Conservation (phyloP, 2,329 filamentous ascomycete species). For the Trichoderma endophyticum region DNA sequence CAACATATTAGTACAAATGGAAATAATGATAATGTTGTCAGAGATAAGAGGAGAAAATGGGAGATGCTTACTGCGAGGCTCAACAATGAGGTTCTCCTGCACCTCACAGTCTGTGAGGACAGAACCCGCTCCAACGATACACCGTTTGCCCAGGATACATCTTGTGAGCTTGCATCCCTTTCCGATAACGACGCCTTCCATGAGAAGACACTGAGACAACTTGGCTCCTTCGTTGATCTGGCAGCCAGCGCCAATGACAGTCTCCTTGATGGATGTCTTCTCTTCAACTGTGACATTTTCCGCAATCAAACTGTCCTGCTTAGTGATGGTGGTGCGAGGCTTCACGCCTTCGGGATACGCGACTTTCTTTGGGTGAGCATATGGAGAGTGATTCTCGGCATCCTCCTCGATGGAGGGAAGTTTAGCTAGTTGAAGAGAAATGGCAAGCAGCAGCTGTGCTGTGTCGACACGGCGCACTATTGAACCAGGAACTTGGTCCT, state of each 20-base stretch:
- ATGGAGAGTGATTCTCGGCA: slow-evolving; percentile 59
- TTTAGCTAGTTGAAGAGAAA: slow-evolving; percentile 84
- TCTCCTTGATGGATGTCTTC: slow-evolving; percentile 89
- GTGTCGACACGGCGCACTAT: slow-evolving; percentile 88
- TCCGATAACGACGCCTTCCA: slow-evolving; percentile 86
- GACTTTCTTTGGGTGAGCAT: slow-evolving; percentile 75
- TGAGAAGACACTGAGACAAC: slow-evolving; percentile 81
- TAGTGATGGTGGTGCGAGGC: slow-evolving; percentile 74
- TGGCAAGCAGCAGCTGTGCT: slow-evolving; percentile 72
- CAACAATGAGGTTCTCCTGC: slow-evolving; percentile 82
- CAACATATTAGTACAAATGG: neutral
- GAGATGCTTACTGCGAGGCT: slow-evolving; percentile 63
- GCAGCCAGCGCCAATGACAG: slow-evolving; percentile 81
- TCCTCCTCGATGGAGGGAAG: slow-evolving; percentile 68
- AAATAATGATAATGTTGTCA: neutral
- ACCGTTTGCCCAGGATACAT: slow-evolving; percentile 79
- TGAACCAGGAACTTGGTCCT: slow-evolving; percentile 45
- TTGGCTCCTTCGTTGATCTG: slow-evolving; percentile 83
- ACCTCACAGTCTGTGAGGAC: slow-evolving; percentile 88
- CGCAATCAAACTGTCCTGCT: slow-evolving; percentile 76
- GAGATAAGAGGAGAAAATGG: neutral
- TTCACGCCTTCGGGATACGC: slow-evolving; percentile 81
- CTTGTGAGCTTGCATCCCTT: slow-evolving; percentile 81
- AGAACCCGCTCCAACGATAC: slow-evolving; percentile 76
- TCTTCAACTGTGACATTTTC: slow-evolving; percentile 88